A percentile compares a stretch with the other conserved stretches of the same genome.
phyloP scores from a whole-genome alignment of 768 basidiomycete species.

The Hericium alpestre region DNA sequence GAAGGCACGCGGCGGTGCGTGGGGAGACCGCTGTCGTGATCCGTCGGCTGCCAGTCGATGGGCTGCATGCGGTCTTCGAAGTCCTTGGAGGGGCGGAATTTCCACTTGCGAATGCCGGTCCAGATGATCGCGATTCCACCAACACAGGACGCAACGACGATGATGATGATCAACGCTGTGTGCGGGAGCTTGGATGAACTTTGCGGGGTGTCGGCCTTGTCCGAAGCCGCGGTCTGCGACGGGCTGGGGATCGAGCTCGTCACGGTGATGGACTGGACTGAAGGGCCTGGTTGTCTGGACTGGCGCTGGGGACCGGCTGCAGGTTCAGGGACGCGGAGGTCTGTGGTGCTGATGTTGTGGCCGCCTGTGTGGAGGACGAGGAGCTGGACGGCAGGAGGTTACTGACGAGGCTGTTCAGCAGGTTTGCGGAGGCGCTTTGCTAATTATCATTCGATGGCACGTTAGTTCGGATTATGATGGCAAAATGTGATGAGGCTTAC shows the following conservation, averaged over 20 bases:
- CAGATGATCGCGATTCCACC: slow-evolving; percentile 66
- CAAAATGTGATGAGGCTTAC: too few species aligned
- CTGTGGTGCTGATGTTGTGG: slow-evolving; percentile 6
- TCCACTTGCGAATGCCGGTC: slow-evolving; percentile 91
- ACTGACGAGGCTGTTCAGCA: slow-evolving; percentile 11
- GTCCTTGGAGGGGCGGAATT: slow-evolving; percentile 67
- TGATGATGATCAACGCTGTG: slow-evolving; percentile 47
- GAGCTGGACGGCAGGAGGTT: slow-evolving; percentile 20
- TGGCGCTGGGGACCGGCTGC: slow-evolving; percentile 17
- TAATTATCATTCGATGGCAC: too few species aligned
- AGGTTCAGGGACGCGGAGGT: slow-evolving; percentile 7
- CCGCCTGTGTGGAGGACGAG: slow-evolving; percentile 5
- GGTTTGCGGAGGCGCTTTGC: background rate
- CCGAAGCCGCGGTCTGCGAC: slow-evolving; percentile 15
- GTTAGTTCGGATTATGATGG: too few species aligned
- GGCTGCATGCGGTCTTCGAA: slow-evolving; percentile 82
- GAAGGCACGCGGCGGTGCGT: slow-evolving; percentile 46
- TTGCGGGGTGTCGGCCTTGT: slow-evolving; percentile 21
- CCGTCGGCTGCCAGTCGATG: slow-evolving; percentile 78
- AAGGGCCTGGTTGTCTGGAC: slow-evolving; percentile 1
- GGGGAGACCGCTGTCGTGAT: slow-evolving; percentile 32
- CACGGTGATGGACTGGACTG: slow-evolving; percentile 16
- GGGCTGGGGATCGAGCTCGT: slow-evolving; percentile 14
- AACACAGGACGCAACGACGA: slow-evolving; percentile 57
- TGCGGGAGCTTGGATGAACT: slow-evolving; percentile 33